Conservation (phyloP, 305 asterid species). For the Fraxinus sp. region DNA sequence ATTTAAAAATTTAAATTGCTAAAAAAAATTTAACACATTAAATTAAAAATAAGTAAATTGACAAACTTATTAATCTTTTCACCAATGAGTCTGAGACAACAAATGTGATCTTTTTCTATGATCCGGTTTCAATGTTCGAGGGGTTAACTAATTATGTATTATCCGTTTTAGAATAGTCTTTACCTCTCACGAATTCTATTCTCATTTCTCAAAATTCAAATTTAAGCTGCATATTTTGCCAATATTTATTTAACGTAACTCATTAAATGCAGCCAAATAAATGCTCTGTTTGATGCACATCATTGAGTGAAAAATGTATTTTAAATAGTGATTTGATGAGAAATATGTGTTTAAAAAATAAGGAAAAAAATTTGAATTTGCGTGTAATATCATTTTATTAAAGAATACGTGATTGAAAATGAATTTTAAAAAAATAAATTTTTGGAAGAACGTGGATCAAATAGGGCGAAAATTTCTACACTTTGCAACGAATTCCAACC, state of each 20-base stretch:
- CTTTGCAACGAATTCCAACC: not conserved
- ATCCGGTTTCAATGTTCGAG: not conserved
- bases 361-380: too few species aligned
- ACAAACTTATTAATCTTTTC: too few species aligned
- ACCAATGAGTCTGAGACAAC: not conserved
- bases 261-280: not conserved
- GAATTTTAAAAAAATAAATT: too few species aligned
- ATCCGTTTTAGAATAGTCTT: not conserved
- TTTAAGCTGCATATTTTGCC: not conserved
- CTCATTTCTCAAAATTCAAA: not conserved
- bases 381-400: too few species aligned
- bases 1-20: too few species aligned
- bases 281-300: too few species aligned
- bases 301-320: too few species aligned
- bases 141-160: not conserved
- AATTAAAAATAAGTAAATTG: not conserved
- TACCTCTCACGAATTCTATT: not conserved
- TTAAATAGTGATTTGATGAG: too few species aligned
- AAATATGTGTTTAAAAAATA: too few species aligned
- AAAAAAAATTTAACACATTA: not conserved
- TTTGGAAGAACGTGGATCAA: too few species aligned
- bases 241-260: not conserved
- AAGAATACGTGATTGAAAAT: too few species aligned
- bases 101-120: not conserved
- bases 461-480: not conserved